Evolutionary conservation across 495 filamentous ascomycete species (phyloP), one percentile per base, ranked within the genome.

Genomic region (Penicillium cinerascens): DNA sequence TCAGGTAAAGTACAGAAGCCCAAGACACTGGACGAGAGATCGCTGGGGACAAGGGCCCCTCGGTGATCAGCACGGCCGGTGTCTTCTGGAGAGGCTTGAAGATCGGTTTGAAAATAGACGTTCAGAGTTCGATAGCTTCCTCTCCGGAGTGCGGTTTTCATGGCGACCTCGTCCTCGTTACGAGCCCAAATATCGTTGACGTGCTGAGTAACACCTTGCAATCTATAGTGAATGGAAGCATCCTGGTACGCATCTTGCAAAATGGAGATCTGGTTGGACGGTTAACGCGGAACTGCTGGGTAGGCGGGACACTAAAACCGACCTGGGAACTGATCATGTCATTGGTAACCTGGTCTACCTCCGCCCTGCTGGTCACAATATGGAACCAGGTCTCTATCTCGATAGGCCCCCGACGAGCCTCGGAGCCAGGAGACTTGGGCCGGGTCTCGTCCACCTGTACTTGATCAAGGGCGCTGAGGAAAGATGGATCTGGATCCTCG

Each of bases 171-270:
- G 33, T 86, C 80, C 13, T 78, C 61, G 37, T 82, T 78, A n/a
- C 79, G 77, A 23, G 90, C 77, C 59, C 87, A 87, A 15, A 78
- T 75, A 49, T 87, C 84, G 60, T 87, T 89, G 57, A 89, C 76
- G 11, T 85, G 87, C 52, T 87, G 87, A 18, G 87, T 84, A 21
- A 90, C 70, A 40, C 84, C 82, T 59, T 83, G 73, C n/a, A 91
- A 59, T 13, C 74, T 75, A 39, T 88, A 83, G 6, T 77, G 58
- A 35, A 81, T 79, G 18, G 60, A 56, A 1, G 72, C 63, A 47
- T 72, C 67, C 27, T 52, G 46, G 49, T 79, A 81, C 21, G 76
- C 69, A 13, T 64, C 42, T 62, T 74, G 72, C 5, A 81, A 64
- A 23, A 71, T 69, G 5, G 67, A 63, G 42, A 75, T 23, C 74